Evolutionary conservation across 169 alveolate species (phyloP).

Genomic region (Plasmodium gaboni): DNA sequence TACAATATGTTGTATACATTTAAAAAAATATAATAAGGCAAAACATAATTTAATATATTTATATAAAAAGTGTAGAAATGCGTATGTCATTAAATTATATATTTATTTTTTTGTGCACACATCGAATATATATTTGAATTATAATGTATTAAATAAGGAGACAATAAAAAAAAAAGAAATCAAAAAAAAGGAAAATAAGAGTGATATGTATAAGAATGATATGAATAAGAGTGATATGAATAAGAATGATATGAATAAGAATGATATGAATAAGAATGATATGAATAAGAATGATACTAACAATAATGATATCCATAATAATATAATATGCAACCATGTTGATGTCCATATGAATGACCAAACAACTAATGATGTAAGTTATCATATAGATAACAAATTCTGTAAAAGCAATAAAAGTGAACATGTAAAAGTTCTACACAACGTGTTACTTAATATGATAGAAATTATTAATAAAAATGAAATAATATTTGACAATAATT

Average conservation of each 20-base stretch:
- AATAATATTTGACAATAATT: constrained; percentile 12
- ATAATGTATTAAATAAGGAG: constrained; percentile 21
- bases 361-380: not conserved
- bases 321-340: not conserved
- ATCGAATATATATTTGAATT: constrained; percentile 55
- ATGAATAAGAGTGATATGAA: not conserved
- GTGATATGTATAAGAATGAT: not conserved
- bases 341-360: not conserved
- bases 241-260: not conserved
- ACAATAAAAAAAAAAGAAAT: not conserved
- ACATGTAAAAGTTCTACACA: not conserved
- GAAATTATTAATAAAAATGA: constrained; percentile 10
- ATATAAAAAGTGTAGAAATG: constrained; percentile 43
- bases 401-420: constrained; percentile 5
- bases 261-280: not conserved
- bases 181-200: not conserved
- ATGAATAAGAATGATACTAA: not conserved
- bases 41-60: constrained; percentile 27
- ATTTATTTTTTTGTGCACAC: constrained; percentile 43
- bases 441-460: constrained; percentile 15
- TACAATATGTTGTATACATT: constrained; percentile 28
- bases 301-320: not conserved
- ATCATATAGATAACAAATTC: constrained; percentile 17
- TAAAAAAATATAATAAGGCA: constrained; percentile 62
- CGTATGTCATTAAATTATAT: constrained; percentile 53